phyloP scores from a whole-genome alignment of 306 rosid species.

The Heteromeles arbutifolia region DNA sequence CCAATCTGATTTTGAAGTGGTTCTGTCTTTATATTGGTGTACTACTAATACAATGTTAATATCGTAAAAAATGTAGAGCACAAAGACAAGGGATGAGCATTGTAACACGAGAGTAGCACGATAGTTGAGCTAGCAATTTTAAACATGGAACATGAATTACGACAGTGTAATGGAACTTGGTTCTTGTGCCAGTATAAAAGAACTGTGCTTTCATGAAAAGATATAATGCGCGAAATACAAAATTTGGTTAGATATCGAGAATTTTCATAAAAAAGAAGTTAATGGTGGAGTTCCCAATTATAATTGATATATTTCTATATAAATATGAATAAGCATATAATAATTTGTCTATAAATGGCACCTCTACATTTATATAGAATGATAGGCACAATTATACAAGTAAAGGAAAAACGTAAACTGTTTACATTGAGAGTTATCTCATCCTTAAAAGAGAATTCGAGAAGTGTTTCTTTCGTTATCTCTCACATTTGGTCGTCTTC shows the following conservation, averaged over 20 bases:
- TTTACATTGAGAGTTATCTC: background rate
- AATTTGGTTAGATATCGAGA: background rate
- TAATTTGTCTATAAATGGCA: background rate
- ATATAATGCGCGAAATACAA: background rate
- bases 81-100: background rate
- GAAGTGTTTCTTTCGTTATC: too few relatives aligned
- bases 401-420: background rate
- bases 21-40: too few relatives aligned
- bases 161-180: background rate
- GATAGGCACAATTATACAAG: background rate
- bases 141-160: background rate
- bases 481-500: too few relatives aligned
- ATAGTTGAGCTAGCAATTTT: background rate
- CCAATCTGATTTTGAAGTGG: too few relatives aligned
- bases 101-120: background rate
- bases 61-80: too few relatives aligned
- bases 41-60: too few relatives aligned
- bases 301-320: background rate
- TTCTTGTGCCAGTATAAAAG: background rate
- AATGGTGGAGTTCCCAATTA: background rate
- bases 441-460: too few relatives aligned
- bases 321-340: background rate
- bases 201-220: background rate
- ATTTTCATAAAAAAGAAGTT: background rate
- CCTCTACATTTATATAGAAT: background rate